Evolutionary conservation across 148 eudicot genomes (phyloP).

Genomic region (Rhododendron mucronatum): DNA sequence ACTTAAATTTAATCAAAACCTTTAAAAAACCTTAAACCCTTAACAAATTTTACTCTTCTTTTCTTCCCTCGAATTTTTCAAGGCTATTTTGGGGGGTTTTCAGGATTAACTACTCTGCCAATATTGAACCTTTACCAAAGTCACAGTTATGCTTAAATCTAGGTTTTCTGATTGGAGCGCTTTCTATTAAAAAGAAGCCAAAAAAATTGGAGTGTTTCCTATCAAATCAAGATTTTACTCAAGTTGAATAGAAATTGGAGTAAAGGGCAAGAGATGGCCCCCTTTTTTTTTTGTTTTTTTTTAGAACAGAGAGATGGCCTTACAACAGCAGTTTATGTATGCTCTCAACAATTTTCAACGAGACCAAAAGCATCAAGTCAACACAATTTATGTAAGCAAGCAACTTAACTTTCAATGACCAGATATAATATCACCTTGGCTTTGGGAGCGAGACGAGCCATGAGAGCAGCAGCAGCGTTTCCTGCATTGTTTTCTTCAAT

Average conservation of each 20-base stretch:
- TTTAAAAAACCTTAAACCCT: too few relatives aligned
- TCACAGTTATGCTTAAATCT: neutral
- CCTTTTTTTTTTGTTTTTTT: neutral
- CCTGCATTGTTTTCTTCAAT: slow-evolving; percentile 99
- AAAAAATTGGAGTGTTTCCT: neutral
- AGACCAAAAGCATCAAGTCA: neutral
- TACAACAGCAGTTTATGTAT: neutral
- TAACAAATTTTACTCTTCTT: neutral
- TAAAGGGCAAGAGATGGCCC: neutral
- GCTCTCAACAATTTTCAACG: neutral
- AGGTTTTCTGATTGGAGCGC: neutral
- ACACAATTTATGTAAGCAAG: neutral
- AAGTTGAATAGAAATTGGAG: neutral
- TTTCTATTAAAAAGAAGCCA: neutral
- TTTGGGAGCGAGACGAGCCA: slow-evolving; percentile 98
- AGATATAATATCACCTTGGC: slow-evolving; percentile 62
- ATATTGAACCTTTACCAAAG: neutral
- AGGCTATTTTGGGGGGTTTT: neutral
- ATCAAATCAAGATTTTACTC: neutral
- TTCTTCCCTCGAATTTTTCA: neutral
- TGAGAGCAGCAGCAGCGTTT: slow-evolving; percentile 98
- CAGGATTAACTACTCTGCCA: neutral
- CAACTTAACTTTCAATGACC: neutral
- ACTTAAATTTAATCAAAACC: neutral
- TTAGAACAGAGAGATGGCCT: neutral